Evolutionary conservation across 129 eudicot species (phyloP).

Genomic region (Kitagawia praeruptora): DNA sequence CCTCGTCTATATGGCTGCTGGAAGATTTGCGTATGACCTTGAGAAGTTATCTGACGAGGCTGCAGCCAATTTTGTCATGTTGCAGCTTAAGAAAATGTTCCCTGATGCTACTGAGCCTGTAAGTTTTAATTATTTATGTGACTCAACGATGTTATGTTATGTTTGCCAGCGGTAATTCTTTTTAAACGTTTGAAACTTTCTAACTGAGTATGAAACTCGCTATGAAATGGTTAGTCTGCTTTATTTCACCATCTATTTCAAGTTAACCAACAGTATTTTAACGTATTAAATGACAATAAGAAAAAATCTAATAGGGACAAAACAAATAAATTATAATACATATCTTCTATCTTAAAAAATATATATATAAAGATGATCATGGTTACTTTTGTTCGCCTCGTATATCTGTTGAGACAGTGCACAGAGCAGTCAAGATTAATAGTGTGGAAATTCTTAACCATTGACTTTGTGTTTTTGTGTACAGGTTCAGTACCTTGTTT

Average conservation of each 20-base stretch:
- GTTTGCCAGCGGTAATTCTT: not conserved
- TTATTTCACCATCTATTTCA: not conserved
- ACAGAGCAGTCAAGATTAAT: not conserved
- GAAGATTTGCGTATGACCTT: conserved; percentile 79
- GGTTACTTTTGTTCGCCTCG: not conserved
- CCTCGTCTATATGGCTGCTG: conserved; percentile 97
- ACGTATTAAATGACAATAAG: not conserved
- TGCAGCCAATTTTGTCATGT: conserved; percentile 71
- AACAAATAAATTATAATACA: not conserved
- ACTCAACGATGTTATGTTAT: not conserved
- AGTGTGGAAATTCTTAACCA: not conserved
- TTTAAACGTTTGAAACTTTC: not conserved
- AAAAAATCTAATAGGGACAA: not conserved
- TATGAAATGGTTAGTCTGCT: not conserved
- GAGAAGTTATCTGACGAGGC: conserved; percentile 80
- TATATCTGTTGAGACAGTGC: not conserved
- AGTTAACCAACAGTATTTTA: not conserved
- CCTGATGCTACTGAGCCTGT: conserved; percentile 81
- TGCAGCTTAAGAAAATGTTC: conserved; percentile 82
- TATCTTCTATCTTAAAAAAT: not conserved
- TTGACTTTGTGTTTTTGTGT: not conserved
- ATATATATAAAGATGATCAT: not conserved
- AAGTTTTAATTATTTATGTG: conserved; percentile 26
- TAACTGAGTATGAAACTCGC: not conserved
- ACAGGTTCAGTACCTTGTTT: conserved; percentile 80